Evolutionary conservation across 208 protist genomes (phyloP), one percentile per base, ranked within the genome.

Genomic region (Acanthamoeba healyi): DNA sequence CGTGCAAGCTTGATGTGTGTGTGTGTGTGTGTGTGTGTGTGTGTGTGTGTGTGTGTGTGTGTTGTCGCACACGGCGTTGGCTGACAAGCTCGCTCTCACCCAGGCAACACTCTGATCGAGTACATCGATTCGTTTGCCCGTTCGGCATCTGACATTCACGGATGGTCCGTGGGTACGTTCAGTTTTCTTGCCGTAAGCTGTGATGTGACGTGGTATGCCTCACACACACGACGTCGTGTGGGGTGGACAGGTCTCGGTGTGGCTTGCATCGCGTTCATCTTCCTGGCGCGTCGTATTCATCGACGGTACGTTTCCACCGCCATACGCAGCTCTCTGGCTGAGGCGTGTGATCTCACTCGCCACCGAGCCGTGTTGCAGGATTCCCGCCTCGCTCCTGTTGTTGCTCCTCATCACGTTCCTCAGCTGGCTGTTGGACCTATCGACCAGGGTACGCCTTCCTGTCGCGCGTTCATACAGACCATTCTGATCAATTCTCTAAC

Each of bases 81-180:
- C n/a, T n/a, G n/a, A n/a, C n/a, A n/a, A n/a, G n/a, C n/a, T n/a
- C n/a, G n/a, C n/a, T 5, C 65, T 15, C 49, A 54, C 49, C 3
- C 38, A 44, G 82, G 82, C 26, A 67, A 90, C 15, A 90, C 82
- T 1, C n/a, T 90, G 46, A 90, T 90, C 36, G 82, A 46, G 24
- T 90, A 70, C 36, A 56, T 67, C 22, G 82, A 90, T 9, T 90
- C 82, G 9, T 90, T 90, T 3, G 29, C 24, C 0, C 5, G 44
- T n/a, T 36, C 42, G 12, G 82, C 51, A 3, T n/a, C 32, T 24
- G 24, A 58, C 24, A 65, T 90, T 26, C 82, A 90, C 58, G n/a
- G 54, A 5, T 90, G 82, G 82, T 67, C 82, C 58, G 44, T 38
- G 12, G 82, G 82, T 67, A 22, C 38, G 22, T 7, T 51, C 46